phyloP scores from a whole-genome alignment of 2,329 filamentous ascomycete genomes.

The Sporothrix luriei region DNA sequence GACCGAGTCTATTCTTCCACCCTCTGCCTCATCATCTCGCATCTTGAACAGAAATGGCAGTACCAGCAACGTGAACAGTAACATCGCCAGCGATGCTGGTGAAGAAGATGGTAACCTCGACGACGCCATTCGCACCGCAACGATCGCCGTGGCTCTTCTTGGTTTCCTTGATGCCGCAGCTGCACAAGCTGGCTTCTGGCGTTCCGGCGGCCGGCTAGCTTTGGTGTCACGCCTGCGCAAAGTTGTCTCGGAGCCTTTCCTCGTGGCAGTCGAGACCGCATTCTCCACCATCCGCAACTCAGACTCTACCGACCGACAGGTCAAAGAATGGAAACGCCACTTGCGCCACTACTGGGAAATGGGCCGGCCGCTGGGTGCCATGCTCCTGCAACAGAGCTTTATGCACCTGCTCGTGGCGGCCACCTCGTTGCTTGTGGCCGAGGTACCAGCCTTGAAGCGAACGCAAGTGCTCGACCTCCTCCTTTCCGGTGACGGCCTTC shows the following conservation, averaged over 20 bases:
- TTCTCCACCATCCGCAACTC: slow-evolving; percentile 88
- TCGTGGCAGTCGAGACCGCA: slow-evolving; percentile 84
- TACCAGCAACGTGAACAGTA: slow-evolving; percentile 42
- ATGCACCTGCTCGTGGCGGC: slow-evolving; percentile 80
- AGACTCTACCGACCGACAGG: slow-evolving; percentile 62
- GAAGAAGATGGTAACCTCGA: slow-evolving; percentile 64
- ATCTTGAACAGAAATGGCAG: slow-evolving; percentile 19
- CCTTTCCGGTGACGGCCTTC: slow-evolving; percentile 58
- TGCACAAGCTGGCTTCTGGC: slow-evolving; percentile 80
- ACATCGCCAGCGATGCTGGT: slow-evolving; percentile 51
- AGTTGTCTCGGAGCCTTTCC: slow-evolving; percentile 79
- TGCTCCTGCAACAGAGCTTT: slow-evolving; percentile 87
- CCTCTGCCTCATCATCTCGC: slow-evolving; percentile 25
- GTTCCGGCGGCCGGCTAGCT: slow-evolving; percentile 68
- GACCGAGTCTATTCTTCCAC: slow-evolving; percentile 56
- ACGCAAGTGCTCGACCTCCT: slow-evolving; percentile 74
- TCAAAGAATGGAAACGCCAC: slow-evolving; percentile 87
- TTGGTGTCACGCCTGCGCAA: slow-evolving; percentile 71
- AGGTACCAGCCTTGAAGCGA: slow-evolving; percentile 60
- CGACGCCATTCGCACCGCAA: slow-evolving; percentile 69
- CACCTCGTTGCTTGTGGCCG: slow-evolving; percentile 71
- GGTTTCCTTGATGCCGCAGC: slow-evolving; percentile 87
- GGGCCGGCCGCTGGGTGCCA: slow-evolving; percentile 82
- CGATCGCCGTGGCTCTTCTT: slow-evolving; percentile 79
- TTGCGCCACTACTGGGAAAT: slow-evolving; percentile 78